A percentile compares a stretch with the other conserved stretches of the same genome.
Evolutionary conservation across 495 filamentous ascomycete species (phyloP).

Genomic region (Acidiella bohemica): DNA sequence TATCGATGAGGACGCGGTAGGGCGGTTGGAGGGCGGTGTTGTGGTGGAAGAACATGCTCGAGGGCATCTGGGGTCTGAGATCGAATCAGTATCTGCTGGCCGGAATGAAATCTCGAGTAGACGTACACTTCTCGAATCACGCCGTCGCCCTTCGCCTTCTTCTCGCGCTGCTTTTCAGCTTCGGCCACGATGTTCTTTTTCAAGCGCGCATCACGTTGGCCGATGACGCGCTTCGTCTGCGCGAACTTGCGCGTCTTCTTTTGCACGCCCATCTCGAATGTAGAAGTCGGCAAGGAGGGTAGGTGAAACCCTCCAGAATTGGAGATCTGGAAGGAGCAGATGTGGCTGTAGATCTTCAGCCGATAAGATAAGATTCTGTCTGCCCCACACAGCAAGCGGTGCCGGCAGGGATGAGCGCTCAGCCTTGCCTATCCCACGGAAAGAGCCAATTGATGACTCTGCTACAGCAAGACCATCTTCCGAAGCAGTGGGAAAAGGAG

Average conservation of each 20-base stretch:
- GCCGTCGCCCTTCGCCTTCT: constrained; percentile 40
- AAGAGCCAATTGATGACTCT: no score
- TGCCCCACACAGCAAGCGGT: no score
- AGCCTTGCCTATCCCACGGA: no score
- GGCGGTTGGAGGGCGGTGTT: constrained; percentile 83
- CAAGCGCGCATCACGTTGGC: constrained; percentile 37
- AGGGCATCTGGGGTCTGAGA: constrained; percentile 41
- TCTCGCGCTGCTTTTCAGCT: constrained; percentile 40
- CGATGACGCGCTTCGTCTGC: constrained; percentile 36
- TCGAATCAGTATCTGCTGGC: neutral
- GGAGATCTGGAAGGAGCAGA: no score
- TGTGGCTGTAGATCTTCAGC: no score
- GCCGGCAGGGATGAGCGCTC: no score
- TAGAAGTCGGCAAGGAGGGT: no score
- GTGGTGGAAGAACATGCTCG: constrained; percentile 74
- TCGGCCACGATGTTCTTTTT: constrained; percentile 38
- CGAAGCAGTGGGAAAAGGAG: no score
- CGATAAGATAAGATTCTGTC: no score
- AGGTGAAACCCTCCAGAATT: no score
- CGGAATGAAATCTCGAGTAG: neutral
- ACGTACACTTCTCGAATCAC: constrained; percentile 53
- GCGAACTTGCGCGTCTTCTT: constrained; percentile 41
- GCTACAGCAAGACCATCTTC: no score
- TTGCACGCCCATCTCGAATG: constrained; percentile 28
- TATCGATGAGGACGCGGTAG: constrained; percentile 72